phyloP scores from a whole-genome alignment of 169 alveolate genomes.

The Sarcocystis neurona region DNA sequence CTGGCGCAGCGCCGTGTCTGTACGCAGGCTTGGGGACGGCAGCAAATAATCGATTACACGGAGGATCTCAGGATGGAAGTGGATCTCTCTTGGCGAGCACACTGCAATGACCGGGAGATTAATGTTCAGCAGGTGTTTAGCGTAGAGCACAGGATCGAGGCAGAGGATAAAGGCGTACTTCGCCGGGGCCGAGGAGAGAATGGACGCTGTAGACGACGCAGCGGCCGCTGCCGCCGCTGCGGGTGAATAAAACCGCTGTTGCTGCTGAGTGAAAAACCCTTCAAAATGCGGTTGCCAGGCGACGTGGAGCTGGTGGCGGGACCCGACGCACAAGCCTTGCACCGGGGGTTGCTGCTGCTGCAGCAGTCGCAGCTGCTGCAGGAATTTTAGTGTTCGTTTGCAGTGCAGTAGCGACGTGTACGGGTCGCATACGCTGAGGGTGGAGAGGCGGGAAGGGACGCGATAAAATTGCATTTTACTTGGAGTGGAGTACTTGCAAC shows the following conservation, averaged over 20 bases:
- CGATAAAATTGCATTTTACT: constrained; percentile 39
- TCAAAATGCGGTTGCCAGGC: constrained; percentile 49
- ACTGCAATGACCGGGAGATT: constrained; percentile 62
- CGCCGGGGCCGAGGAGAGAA: constrained; percentile 47
- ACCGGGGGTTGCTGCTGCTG: constrained; percentile 9
- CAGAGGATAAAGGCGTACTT: constrained; percentile 43
- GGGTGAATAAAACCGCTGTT: too few relatives aligned
- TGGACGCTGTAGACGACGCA: not conserved
- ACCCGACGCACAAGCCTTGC: constrained; percentile 37
- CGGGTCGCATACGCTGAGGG: constrained; percentile 61
- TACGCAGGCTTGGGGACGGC: constrained; percentile 38
- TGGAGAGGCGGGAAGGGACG: constrained; percentile 32
- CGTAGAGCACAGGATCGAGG: constrained; percentile 43
- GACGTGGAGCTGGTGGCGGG: constrained; percentile 25
- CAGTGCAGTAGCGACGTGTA: constrained; percentile 59
- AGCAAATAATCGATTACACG: constrained; percentile 59
- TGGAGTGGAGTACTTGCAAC: not conserved
- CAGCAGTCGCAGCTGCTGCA: constrained; percentile 57
- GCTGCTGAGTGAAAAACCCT: not conserved
- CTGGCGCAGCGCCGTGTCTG: constrained; percentile 57
- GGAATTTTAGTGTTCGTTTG: constrained; percentile 51
- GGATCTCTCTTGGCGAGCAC: constrained; percentile 56
- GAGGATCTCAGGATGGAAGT: constrained; percentile 65
- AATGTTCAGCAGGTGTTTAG: constrained; percentile 21
- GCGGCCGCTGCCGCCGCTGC: not conserved